A percentile compares a stretch with the other conserved stretches of the same genome.
Evolutionary conservation across 805 yeast species (phyloP).

Genomic region (Saccharomycopsis lassenensis): DNA sequence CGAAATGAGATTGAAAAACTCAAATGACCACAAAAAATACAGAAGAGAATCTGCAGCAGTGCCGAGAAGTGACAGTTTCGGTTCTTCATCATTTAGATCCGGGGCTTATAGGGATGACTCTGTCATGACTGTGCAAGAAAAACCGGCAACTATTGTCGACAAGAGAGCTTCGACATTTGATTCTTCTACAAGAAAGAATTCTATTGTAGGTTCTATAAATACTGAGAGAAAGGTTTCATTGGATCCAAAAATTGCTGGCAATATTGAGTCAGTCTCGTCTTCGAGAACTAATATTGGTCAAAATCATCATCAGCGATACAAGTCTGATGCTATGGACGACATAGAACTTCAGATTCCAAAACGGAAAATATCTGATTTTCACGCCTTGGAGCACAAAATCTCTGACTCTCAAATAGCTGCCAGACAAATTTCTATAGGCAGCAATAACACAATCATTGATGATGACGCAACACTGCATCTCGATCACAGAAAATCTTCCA

Average conservation of each 20-base stretch:
- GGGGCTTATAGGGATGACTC: conserved; percentile 1
- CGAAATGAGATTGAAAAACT: conserved; percentile 11
- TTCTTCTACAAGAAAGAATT: background rate
- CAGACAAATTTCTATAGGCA: no score
- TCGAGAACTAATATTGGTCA: no score
- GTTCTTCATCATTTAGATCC: background rate
- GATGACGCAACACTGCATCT: no score
- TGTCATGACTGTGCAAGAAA: conserved; percentile 8
- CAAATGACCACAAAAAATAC: background rate
- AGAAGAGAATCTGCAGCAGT: no score
- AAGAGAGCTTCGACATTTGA: background rate
- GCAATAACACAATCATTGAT: no score
- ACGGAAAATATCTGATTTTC: no score
- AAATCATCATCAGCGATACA: conserved; percentile 17
- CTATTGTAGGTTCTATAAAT: background rate
- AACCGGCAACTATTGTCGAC: background rate
- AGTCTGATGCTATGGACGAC: conserved; percentile 16
- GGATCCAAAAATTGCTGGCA: no score
- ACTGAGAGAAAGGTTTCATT: background rate
- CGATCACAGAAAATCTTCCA: no score
- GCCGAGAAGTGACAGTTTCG: background rate
- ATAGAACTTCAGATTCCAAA: background rate
- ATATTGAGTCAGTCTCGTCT: no score
- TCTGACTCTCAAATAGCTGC: no score
- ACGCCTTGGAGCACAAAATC: no score